Evolutionary conservation across 148 eudicot genomes (phyloP).

Genomic region (Talinum fruticosum): DNA sequence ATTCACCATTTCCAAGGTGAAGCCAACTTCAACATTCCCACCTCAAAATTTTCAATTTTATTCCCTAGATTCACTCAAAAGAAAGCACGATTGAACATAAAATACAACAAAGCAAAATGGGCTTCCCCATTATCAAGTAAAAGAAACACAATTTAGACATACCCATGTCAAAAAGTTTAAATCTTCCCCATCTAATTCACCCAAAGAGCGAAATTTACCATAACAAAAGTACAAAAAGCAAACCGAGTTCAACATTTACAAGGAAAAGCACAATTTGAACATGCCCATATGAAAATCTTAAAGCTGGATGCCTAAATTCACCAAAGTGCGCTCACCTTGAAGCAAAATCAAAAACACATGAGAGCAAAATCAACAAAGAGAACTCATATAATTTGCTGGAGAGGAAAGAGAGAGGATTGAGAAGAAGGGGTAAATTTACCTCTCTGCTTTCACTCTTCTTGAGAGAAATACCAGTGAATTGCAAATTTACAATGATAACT

Average conservation of each 20-base stretch:
- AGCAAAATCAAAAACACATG: neutral
- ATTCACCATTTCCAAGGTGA: neutral
- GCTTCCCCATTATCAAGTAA: too few relatives aligned
- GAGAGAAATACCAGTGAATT: neutral
- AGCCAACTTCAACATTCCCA: neutral
- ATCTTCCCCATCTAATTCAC: neutral
- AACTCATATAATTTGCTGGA: neutral
- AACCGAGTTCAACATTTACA: neutral
- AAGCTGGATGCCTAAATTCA: neutral
- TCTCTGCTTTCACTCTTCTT: neutral
- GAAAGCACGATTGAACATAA: neutral
- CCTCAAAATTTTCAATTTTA: too few relatives aligned
- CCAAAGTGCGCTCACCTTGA: neutral
- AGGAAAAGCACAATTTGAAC: neutral
- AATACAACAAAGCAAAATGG: neutral
- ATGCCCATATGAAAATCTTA: constrained; percentile 1
- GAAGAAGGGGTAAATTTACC: constrained; percentile 12
- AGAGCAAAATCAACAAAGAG: constrained; percentile 10
- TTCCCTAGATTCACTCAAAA: neutral
- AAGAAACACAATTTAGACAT: neutral
- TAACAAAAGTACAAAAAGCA: neutral
- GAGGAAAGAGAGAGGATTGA: neutral
- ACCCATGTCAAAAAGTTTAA: neutral
- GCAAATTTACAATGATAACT: constrained; percentile 11
- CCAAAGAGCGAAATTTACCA: neutral